phyloP scores from a whole-genome alignment of 2,329 filamentous ascomycete species.

The Neopestalotiopsis clavispora region DNA sequence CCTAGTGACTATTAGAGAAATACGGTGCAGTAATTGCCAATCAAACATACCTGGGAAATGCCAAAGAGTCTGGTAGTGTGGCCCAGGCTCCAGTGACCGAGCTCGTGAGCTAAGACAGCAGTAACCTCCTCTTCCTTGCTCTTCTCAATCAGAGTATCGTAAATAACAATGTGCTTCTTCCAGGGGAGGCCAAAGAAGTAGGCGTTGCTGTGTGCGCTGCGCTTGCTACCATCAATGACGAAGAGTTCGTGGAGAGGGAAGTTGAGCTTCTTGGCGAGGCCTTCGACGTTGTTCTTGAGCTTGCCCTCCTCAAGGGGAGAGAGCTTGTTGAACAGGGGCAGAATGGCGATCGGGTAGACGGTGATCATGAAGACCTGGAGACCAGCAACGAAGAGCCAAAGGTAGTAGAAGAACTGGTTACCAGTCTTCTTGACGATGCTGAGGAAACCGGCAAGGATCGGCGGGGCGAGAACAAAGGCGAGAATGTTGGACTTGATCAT shows the following conservation, averaged over 20 bases:
- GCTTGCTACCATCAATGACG: slow-evolving; percentile 92
- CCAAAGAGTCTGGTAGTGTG: slow-evolving; percentile 92
- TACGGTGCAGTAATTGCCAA: not conserved
- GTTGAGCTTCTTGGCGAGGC: slow-evolving; percentile 78
- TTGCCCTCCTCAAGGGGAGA: slow-evolving; percentile 86
- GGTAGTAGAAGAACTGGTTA: slow-evolving; percentile 94
- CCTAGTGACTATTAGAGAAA: slow-evolving; percentile 53
- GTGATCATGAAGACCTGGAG: slow-evolving; percentile 95
- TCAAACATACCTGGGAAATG: slow-evolving; percentile 73
- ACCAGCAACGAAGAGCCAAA: slow-evolving; percentile 89
- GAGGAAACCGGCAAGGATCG: slow-evolving; percentile 90
- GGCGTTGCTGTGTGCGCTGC: slow-evolving; percentile 86
- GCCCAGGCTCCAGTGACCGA: slow-evolving; percentile 95
- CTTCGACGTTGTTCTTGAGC: slow-evolving; percentile 87
- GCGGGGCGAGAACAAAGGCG: slow-evolving; percentile 78
- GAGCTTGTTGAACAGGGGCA: slow-evolving; percentile 97
- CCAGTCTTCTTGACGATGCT: slow-evolving; percentile 94
- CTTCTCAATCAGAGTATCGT: slow-evolving; percentile 97
- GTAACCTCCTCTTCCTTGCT: slow-evolving; percentile 90
- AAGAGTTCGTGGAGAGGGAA: slow-evolving; percentile 94
- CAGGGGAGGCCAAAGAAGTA: slow-evolving; percentile 98
- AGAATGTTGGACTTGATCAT: slow-evolving; percentile 90
- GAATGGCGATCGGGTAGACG: slow-evolving; percentile 91
- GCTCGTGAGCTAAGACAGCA: slow-evolving; percentile 91
- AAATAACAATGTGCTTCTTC: slow-evolving; percentile 99